phyloP scores from a whole-genome alignment of 73 alveolate genomes.

The Paramecium caudatum region DNA sequence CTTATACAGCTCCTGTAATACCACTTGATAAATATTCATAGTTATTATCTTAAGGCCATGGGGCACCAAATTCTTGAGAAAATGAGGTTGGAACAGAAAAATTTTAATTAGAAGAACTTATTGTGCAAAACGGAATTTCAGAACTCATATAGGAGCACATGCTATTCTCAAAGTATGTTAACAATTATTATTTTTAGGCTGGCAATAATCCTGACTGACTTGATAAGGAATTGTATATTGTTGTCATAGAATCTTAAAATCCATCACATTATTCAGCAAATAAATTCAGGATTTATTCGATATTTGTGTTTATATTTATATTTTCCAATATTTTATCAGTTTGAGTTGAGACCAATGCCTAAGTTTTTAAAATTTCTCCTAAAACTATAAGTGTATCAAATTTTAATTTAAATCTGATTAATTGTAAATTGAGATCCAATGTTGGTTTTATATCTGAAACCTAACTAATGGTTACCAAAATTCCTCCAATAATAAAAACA shows the following conservation, averaged over 20 bases:
- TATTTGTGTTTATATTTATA: background rate
- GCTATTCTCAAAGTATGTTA: slow-evolving; percentile 50
- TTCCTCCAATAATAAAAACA: slow-evolving; percentile 36
- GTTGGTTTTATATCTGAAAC: slow-evolving; percentile 66
- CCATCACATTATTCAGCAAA: slow-evolving; percentile 33
- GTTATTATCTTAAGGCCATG: slow-evolving; percentile 49
- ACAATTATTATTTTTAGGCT: slow-evolving; percentile 43
- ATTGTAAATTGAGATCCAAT: slow-evolving; percentile 21
- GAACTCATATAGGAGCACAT: background rate
- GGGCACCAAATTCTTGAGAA: background rate
- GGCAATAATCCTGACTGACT: slow-evolving; percentile 29
- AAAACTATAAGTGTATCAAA: slow-evolving; percentile 16
- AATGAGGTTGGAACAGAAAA: slow-evolving; percentile 43
- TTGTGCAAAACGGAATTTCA: slow-evolving; percentile 53
- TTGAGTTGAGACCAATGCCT: background rate
- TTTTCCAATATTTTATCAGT: background rate
- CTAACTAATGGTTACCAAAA: slow-evolving; percentile 33
- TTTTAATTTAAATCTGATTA: slow-evolving; percentile 58
- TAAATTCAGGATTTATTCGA: background rate
- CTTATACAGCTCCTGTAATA: slow-evolving; percentile 12
- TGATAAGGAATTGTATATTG: slow-evolving; percentile 34
- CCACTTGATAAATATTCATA: slow-evolving; percentile 54
- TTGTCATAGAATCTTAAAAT: slow-evolving; percentile 13
- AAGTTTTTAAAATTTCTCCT: slow-evolving; percentile 40
- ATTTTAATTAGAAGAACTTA: background rate